Evolutionary conservation across 192 early-diverging fungal species (phyloP), one percentile per base, ranked within the genome.

Genomic region (Backusella australiensis): DNA sequence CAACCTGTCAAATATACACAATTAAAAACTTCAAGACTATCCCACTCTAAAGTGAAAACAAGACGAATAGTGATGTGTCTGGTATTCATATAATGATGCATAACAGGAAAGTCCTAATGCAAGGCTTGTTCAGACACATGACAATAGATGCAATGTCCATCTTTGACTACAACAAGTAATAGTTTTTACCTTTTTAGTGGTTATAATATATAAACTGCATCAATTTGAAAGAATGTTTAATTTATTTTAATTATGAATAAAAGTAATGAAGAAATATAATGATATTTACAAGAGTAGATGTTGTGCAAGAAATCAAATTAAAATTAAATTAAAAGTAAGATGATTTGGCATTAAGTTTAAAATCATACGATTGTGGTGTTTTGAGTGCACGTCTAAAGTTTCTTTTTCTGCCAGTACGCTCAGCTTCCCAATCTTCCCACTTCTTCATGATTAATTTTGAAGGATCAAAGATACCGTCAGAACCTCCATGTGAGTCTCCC

Each of bases 391-490:
- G 56, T 14, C 8, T 63, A 3, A 63, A 26, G 26, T 63, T 29
- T 12, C 8, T 63, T 63, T 26, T 63, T 63, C 21, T 63, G 23
- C 81, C 77, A 67, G 84, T 83, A 5, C 87, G 78, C 41, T 88
- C 87, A 44, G 81, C 80, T 70, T 87, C 86, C 89, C 89, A 90
- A 72, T 90, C 87, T n/a, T 86, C 80, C 87, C 87, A 87, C 32
- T 84, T 85, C 56, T 85, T 88, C 83, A 88, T 90, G 9, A 81
- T 80, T 29, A 90, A 77, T 2, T 77, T 76, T 14, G 81, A 80
- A 14, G 80, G 78, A 74, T 96, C 94, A 83, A 97, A 97, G 39
- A 84, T 88, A 49, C 94, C 94, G 9, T 89, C 92, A 9, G 79
- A 79, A 65, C 85, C 82, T 34, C 91, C 90, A 68, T 98, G 95